Evolutionary conservation across 2,329 filamentous ascomycete species (phyloP), one percentile per base, ranked within the genome.

Genomic region (Colletotrichum sp.): DNA sequence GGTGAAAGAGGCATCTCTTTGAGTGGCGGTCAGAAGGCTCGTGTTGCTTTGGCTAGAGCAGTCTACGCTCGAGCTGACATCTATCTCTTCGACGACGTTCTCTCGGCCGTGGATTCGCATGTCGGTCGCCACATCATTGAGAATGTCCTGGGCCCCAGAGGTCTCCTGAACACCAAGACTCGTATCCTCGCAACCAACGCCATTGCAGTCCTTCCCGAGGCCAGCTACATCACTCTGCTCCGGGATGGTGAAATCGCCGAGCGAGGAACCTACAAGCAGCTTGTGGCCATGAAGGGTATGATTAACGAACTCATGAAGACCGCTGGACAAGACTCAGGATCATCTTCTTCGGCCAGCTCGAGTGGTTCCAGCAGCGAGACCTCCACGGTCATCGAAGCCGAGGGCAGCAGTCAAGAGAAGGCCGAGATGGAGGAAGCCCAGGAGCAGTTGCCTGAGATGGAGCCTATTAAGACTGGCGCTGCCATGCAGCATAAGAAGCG

Each of bases 61-160:
- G 97, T 99, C 2, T 99, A 99, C 82, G 96, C 98, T 68, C 92
- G 97, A 79, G 96, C 97, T n/a, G 98, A 99, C 83, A 92, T 99
- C 66, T 99, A 99, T 82, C 89, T 99, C 15, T 89, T 99, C 13
- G 97, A 99, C 80, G 97, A 99, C 83, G 95, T 96, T 77, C 89
- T 99, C 13, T 99, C 96, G 18, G 97, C 98, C 1, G 97, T 99
- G n/a, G 97, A 99, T 85, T 96, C 98, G 78, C 97, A 99, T 82
- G 97, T 99, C 75, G 97, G 97, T 66, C 92, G 95, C 78, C 97
- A 99, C 85, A 91, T 99, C 73, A 98, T 98, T 81, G 95, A 99
- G 82, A 95, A 97, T 77, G 97, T 99, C 1, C 91, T 99, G 44
- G 97, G 97, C 15, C 90, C 94, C 6, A 94, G 93, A 77, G 97